phyloP scores from a whole-genome alignment of 192 early-diverging fungal genomes.

The Backusella circina region DNA sequence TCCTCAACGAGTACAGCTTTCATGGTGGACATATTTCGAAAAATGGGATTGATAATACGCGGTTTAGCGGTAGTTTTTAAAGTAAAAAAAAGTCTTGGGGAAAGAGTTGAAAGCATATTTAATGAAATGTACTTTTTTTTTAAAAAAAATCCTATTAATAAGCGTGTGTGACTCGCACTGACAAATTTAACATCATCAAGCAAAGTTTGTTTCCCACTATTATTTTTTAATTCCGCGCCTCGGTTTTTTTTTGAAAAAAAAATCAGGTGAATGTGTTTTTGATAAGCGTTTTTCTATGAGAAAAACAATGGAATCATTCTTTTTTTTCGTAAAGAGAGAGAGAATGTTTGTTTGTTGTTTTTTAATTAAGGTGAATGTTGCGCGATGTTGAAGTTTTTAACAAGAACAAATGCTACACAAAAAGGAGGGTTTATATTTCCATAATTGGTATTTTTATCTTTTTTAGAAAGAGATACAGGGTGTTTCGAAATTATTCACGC shows the following conservation, averaged over 20 bases:
- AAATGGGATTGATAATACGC: not conserved
- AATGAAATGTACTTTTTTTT: not conserved
- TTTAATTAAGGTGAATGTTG: not conserved
- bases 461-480: not conserved
- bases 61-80: not conserved
- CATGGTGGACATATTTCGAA: constrained; percentile 34
- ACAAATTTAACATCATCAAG: not conserved
- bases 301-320: not conserved
- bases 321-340: too few species aligned
- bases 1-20: constrained; percentile 50
- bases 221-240: not conserved
- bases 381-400: not conserved
- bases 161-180: not conserved
- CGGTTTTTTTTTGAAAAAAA: not conserved
- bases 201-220: not conserved
- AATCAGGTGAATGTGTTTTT: not conserved
- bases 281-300: not conserved
- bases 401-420: not conserved
- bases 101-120: not conserved
- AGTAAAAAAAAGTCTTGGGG: not conserved
- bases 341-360: not conserved
- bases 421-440: not conserved
- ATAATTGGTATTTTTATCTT: not conserved
- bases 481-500: too few species aligned
- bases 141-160: not conserved